Evolutionary conservation across 805 yeast species (phyloP), one percentile per base, ranked within the genome.

Genomic region (Ogataea chonburiensis): DNA sequence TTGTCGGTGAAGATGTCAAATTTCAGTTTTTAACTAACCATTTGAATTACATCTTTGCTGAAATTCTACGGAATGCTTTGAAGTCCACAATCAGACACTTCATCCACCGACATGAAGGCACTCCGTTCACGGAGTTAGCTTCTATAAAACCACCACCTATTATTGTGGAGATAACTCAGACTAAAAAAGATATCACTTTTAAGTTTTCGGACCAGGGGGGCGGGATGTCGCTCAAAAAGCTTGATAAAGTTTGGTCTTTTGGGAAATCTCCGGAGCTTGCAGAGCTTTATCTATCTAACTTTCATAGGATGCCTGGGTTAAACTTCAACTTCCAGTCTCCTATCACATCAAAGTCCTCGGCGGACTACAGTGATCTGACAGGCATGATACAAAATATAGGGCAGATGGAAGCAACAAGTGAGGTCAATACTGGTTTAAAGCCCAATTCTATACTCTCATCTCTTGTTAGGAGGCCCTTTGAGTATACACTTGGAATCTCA

Each of bases 141-240:
- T 15, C 35, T 5, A 10, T 53, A 12, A 26, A 67, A 33, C 79
- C 87, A 2, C 81, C 83, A 1, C 86, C 95, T 0, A 78, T 91
- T n/a, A 66, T 63, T n/a, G 83, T 91, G 11, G 77, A 87, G 7
- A 74, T 91, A 7, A 70, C 85, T 2, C 73, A 81, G 43, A 75
- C 85, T 13, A 68, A 75, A 9, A 81, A 78, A 24, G 76, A 79
- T 30, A 79, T 86, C 17, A 67, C 80, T 3, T 82, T 91, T 56
- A 71, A 95, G 34, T 77, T 91, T 32, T 79, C 91, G 5, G 98
- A 91, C 60, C 80, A 75, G 47, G 97, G 96, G 3, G 97, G 97
- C 18, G 98, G 98, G 2, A 66, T 91, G 31, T 68, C 73, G 8
- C 70, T 71, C 28, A 74, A 73, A 14, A 71, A 77, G 21, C 67